phyloP scores from a whole-genome alignment of 1,284 basidiomycete species.

The Boletus austroedulis region DNA sequence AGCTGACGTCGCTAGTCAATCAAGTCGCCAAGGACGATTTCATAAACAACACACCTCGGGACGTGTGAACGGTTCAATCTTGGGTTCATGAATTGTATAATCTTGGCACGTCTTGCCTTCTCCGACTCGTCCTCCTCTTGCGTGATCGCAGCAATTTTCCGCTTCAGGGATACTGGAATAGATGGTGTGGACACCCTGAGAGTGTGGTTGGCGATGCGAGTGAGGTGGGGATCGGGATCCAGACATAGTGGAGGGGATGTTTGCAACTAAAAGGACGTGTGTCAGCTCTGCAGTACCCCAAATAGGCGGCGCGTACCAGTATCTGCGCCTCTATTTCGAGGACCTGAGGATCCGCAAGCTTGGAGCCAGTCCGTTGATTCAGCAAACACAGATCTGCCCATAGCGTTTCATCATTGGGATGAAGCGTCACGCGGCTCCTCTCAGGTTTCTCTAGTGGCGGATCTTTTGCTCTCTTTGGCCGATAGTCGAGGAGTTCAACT shows the following conservation, averaged over 20 bases:
- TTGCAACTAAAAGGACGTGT: conserved; percentile 48
- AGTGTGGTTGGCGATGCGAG: conserved; percentile 68
- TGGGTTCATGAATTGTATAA: conserved; percentile 75
- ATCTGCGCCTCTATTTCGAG: conserved; percentile 69
- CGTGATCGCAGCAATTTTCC: conserved; percentile 63
- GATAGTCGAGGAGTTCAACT: conserved; percentile 73
- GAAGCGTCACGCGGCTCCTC: conserved; percentile 64
- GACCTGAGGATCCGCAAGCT: conserved; percentile 67
- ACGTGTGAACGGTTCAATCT: conserved; percentile 45
- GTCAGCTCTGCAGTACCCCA: conserved; percentile 2
- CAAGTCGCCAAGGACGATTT: conserved; percentile 2
- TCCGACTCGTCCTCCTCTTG: conserved; percentile 71
- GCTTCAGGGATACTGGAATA: conserved; percentile 66
- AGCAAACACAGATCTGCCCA: conserved; percentile 73
- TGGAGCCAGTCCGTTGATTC: conserved; percentile 52
- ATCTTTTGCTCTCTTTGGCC: conserved; percentile 54
- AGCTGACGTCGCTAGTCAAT: conserved; percentile 38
- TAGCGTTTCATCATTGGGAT: conserved; percentile 68
- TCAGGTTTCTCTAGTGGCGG: conserved; percentile 54
- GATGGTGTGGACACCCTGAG: conserved; percentile 66
- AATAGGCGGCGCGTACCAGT: conserved; percentile 46
- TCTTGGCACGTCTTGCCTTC: conserved; percentile 64
- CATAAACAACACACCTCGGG: conserved; percentile 43
- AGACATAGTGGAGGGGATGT: conserved; percentile 72
- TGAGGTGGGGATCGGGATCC: conserved; percentile 69